Conservation (phyloP, 2,329 filamentous ascomycete species). For the Penicillium sp. region DNA sequence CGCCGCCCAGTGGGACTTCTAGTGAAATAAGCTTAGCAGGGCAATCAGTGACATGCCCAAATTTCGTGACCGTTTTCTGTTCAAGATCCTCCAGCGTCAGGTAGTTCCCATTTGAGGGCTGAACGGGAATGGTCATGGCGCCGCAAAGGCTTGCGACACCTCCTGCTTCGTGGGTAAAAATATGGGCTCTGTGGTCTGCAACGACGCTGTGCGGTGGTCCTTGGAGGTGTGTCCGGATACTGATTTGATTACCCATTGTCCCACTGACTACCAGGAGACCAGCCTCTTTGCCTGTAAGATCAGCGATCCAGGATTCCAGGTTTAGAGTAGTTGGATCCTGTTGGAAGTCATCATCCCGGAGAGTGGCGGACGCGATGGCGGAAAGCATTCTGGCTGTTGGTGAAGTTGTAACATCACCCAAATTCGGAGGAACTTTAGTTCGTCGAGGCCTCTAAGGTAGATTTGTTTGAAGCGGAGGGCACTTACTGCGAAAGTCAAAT, state of each 20-base stretch:
- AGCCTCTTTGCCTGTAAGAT: slow-evolving; percentile 39
- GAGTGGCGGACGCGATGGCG: slow-evolving; percentile 20
- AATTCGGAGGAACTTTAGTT: no score
- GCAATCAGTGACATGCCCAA: slow-evolving; percentile 22
- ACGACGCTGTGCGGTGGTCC: slow-evolving; percentile 42
- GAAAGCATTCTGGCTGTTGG: slow-evolving; percentile 26
- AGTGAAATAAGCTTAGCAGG: slow-evolving; percentile 21
- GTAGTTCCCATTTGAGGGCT: slow-evolving; percentile 38
- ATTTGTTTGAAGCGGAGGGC: no score
- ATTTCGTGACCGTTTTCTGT: slow-evolving; percentile 18
- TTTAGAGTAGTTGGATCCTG: slow-evolving; percentile 33
- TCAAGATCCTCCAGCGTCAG: slow-evolving; percentile 41
- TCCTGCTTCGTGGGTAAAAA: slow-evolving; percentile 33
- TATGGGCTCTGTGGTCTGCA: slow-evolving; percentile 39
- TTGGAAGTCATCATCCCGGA: slow-evolving; percentile 41
- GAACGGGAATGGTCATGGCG: slow-evolving; percentile 34
- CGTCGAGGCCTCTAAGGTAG: no score
- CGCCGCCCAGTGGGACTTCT: slow-evolving; percentile 25
- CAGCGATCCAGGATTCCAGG: slow-evolving; percentile 37
- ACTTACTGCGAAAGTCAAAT: no score
- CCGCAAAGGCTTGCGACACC: slow-evolving; percentile 36
- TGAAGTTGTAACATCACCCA: no score
- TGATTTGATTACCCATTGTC: slow-evolving; percentile 47
- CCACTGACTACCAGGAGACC: slow-evolving; percentile 40
- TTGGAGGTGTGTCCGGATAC: slow-evolving; percentile 37